Base-by-base conservation (phyloP, 352 stramenopile genomes). In the Peronospora farinosa region DNA sequence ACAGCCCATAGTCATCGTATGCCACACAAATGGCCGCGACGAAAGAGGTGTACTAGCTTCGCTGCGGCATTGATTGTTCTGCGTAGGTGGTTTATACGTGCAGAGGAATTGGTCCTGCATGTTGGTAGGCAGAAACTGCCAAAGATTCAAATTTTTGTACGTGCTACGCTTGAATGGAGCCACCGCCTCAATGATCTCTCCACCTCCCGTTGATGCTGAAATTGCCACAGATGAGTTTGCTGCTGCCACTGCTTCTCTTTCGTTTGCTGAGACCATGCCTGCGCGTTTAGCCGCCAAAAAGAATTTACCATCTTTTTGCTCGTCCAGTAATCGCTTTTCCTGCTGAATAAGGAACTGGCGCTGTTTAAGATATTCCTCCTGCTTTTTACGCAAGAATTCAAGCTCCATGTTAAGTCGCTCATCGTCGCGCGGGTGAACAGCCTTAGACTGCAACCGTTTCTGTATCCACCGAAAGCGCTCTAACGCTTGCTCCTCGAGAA, bases 1-100 rank as follows among this genome's bases (percentile, higher is more conserved):
- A 38, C 77, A 88, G 15, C 81, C 81, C 81, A 92, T 92, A 0
- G 81, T 92, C 74, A 92, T 89, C 4, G 81, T 92, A 53, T 90
- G 79, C 79, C 79, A 90, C 32, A 81, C 79, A 35, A 86, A 81
- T 28, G 69, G 67, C 3, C 57, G 44, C 36, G 61, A 69, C 5
- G 56, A 55, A 21, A 59, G 47, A 15, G 54, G 39, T 7, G 40
- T 47, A 33, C 56, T 48, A 35, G 51, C 44, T 38, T 45, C 57
- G 44, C 46, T 50, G 39, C 48, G 31, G 23, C 47, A 30, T 31
- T 30, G 33, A 9, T 61, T 48, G 41, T 53, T 58, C 4, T 25
- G 31, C 15, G 47, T 43, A 16, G 59, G 50, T 4, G 76, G 70
- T 21, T 82, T 70, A 42, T 74, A 67, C 35, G 72, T 72, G 51